Evolutionary conservation across 331 rosid species (phyloP), one percentile per base, ranked within the genome.

Genomic region (Dryas integrifolia): DNA sequence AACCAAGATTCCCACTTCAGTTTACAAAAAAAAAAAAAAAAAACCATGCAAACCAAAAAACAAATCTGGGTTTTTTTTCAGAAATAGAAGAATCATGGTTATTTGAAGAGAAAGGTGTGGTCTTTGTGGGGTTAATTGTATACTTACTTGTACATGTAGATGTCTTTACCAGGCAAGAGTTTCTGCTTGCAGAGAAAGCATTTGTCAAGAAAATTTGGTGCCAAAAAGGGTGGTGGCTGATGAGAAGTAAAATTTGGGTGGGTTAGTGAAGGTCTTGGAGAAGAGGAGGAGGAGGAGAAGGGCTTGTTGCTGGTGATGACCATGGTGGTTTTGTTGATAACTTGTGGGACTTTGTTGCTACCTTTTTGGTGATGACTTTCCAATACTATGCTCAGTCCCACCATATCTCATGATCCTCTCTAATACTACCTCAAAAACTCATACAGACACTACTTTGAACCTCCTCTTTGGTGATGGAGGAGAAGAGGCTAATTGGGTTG

Each of bases 121-220:
- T 41, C 14, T 48, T 49, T 11, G n/a, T 55, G 11, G 61, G 11
- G 26, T 10, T 58, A n/a, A 5, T 8, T 15, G 3, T 4, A 2
- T 40, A 74, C 92, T 78, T 55, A 93, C 98, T 82, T 88, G 91
- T 94, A 94, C 98, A 94, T 94, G 89, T 89, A 94, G 88, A 94
- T 89, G 76, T 94, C 98, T 44, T 89, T 94, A n/a, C 89, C 92
- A 12, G 91, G 91, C 69, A 85, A 83, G 69, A 94, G 87, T 18
- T 76, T 89, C 60, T 82, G 86, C 55, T 71, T 38, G 82, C 96
- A 94, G 50, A 88, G 90, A 83, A 82, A 88, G 77, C 98, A 94
- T 4, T 78, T 87, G 68, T 94, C 84, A 6, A 94, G 96, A 74
- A 89, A 91, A 77, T 77, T 60, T 12, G 81, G 77, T n/a, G 79